These are phyloP conservation scores for Candida mattraensis DNA, from an alignment of 805 yeast genomes.

Conservation along the genomic window DNA sequence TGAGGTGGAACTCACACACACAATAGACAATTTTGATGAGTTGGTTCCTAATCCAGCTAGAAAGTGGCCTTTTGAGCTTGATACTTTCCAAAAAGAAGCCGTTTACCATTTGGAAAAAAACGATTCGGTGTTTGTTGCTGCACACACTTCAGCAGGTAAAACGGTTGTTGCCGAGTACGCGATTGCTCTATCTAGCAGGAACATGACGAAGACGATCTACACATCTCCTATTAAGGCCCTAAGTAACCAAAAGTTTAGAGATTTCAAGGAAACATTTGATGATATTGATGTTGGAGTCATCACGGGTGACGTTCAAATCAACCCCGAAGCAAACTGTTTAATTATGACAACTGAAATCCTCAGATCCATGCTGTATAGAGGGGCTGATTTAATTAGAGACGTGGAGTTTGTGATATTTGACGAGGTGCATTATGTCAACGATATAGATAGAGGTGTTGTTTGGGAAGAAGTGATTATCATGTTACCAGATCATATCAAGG, in stretches of 20 bases:
- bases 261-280: constrained; percentile 18
- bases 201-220: constrained; percentile 95
- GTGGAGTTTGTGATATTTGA: constrained; percentile 97
- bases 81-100: constrained; percentile 95
- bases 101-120: constrained; percentile 95
- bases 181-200: constrained; percentile 92
- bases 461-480: constrained; percentile 99
- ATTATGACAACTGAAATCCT: constrained; percentile 98
- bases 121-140: constrained; percentile 97
- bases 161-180: constrained; percentile 99
- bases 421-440: constrained; percentile 97
- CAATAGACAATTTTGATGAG: constrained; percentile 79
- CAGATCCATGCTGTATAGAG: constrained; percentile 92
- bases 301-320: constrained; percentile 97
- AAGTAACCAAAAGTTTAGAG: constrained; percentile 22
- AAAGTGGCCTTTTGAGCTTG: constrained; percentile 92
- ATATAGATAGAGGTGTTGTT: constrained; percentile 95
- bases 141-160: constrained; percentile 98
- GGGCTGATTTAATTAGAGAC: constrained; percentile 94
- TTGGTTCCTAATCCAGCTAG: constrained; percentile 92
- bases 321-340: constrained; percentile 92
- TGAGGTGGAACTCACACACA: constrained; percentile 82
- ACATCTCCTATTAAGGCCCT: constrained; percentile 66
- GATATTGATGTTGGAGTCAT: constrained; percentile 89
- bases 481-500: constrained; percentile 95